Percentiles rank a stretch among this genome's conserved stretches.
These are phyloP conservation scores for Phoenix dactylifera DNA, from an alignment of 176 grass and related monocot species.

Conservation along the genomic window DNA sequence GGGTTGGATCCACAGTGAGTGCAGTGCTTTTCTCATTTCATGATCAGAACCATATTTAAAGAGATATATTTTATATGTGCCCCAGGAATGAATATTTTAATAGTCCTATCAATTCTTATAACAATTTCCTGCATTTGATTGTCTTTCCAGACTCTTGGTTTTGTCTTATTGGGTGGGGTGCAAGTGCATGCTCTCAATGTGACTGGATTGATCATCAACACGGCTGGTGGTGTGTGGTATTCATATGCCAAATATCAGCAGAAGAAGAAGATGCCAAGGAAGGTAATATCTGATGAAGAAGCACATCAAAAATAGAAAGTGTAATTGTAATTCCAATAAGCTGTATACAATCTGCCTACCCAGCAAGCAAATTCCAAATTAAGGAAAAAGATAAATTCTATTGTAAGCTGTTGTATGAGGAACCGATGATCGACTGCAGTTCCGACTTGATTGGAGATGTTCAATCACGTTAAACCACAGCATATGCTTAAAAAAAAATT, in stretches of 20 bases:
- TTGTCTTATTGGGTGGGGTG: slow-evolving; percentile 83
- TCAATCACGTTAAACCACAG: no score
- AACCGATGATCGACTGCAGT: no score
- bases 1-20: slow-evolving; percentile 79
- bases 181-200: slow-evolving; percentile 71
- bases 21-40: neutral
- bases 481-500: no score
- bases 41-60: no score
- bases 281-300: slow-evolving; percentile 45
- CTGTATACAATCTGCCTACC: no score
- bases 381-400: no score
- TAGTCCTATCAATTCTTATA: no score
- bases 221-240: slow-evolving; percentile 83
- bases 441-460: no score
- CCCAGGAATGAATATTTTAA: no score
- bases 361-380: no score
- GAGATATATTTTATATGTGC: no score
- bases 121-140: neutral
- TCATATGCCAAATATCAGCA: slow-evolving; percentile 78
- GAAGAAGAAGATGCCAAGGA: slow-evolving; percentile 53
- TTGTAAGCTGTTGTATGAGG: no score
- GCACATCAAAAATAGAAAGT: slow-evolving; percentile 19
- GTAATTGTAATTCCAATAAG: neutral
- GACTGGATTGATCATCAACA: slow-evolving; percentile 81
- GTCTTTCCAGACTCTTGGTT: slow-evolving; percentile 70